These are phyloP conservation scores for Gracilaria vermiculophylla DNA, from an alignment of 23 red algal species.

Conservation along the genomic window DNA sequence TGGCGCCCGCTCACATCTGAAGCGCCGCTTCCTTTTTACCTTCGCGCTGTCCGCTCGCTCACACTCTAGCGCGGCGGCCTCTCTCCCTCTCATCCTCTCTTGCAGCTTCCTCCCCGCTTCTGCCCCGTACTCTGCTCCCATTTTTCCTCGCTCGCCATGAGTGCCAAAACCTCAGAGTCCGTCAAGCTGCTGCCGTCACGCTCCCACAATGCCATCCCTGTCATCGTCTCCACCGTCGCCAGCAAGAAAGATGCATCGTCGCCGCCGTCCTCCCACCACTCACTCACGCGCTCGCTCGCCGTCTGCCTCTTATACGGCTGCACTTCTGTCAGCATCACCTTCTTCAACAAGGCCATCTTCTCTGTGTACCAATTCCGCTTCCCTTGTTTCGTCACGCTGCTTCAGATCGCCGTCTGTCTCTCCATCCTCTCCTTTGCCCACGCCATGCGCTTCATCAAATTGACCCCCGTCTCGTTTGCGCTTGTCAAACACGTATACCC, in stretches of 20 bases:
- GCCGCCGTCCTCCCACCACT: background rate
- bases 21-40: too few relatives aligned
- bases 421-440: constrained; percentile 4
- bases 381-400: constrained; percentile 60
- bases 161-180: background rate
- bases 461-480: constrained; percentile 5
- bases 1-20: too few relatives aligned
- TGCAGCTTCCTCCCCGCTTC: background rate
- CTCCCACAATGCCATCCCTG: background rate
- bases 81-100: background rate
- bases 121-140: background rate
- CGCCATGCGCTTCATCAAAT: constrained; percentile 9
- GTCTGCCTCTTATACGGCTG: constrained; percentile 65
- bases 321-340: constrained; percentile 74
- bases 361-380: constrained; percentile 74
- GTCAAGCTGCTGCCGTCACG: constrained; percentile 10
- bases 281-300: constrained; percentile 16
- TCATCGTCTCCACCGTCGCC: constrained; percentile 5
- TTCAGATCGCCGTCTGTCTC: constrained; percentile 68
- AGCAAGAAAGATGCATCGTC: constrained; percentile 1
- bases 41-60: too few relatives aligned
- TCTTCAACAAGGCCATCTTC: constrained; percentile 95
- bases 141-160: background rate
- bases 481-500: constrained; percentile 35
- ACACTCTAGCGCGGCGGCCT: too few relatives aligned